phyloP scores from a whole-genome alignment of 306 rosid species.

The Arachis hypogaea region DNA sequence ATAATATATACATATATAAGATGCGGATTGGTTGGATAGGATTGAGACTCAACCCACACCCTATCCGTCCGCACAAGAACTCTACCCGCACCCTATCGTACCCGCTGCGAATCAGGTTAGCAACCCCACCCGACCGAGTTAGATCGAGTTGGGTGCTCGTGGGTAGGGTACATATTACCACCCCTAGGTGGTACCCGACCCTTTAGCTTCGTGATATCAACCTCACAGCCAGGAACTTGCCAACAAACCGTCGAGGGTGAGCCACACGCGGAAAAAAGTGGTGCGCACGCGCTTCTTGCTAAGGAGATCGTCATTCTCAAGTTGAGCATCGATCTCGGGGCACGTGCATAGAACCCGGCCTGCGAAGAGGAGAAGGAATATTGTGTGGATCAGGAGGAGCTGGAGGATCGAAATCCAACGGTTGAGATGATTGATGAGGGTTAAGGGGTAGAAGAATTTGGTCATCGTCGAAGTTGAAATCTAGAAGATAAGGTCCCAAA shows the following conservation, averaged over 20 bases:
- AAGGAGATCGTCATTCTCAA: slow-evolving; percentile 64
- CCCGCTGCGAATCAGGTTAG: too few species aligned
- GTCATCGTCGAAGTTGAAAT: slow-evolving; percentile 41
- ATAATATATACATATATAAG: too few species aligned
- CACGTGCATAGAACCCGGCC: slow-evolving; percentile 94
- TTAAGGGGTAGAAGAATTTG: background rate
- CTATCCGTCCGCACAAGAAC: too few species aligned
- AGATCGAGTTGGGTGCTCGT: too few species aligned
- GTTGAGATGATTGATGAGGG: background rate
- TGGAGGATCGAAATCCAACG: background rate
- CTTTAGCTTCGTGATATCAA: slow-evolving; percentile 77
- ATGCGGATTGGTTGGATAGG: too few species aligned
- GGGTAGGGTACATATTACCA: too few species aligned
- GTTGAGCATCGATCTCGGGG: slow-evolving; percentile 78
- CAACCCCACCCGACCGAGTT: too few species aligned
- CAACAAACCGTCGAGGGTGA: slow-evolving; percentile 55
- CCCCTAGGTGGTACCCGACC: slow-evolving; percentile 32
- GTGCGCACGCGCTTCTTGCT: slow-evolving; percentile 68
- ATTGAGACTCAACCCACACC: too few species aligned
- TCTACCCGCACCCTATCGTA: too few species aligned
- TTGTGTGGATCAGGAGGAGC: background rate
- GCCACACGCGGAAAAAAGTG: slow-evolving; percentile 44
- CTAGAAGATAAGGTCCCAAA: slow-evolving; percentile 47
- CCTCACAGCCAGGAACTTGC: slow-evolving; percentile 88
- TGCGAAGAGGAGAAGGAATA: slow-evolving; percentile 36